phyloP scores from a whole-genome alignment of 768 basidiomycete genomes.

The Cubamyces lactineus region DNA sequence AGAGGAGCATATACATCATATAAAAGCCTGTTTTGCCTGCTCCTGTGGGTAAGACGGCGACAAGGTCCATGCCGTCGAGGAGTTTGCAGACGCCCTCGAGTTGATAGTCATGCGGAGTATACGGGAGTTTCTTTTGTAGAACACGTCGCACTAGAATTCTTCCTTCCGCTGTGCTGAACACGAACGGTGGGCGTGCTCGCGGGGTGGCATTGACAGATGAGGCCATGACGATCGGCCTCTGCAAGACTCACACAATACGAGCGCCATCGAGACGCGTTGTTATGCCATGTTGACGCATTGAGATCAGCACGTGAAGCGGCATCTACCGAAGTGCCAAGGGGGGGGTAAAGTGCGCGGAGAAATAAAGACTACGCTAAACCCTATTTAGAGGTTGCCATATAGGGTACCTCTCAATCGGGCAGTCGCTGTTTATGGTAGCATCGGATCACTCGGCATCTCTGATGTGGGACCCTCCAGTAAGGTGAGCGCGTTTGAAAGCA shows the following conservation, averaged over 20 bases:
- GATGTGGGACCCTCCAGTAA: too few relatives aligned
- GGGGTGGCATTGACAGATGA: too few relatives aligned
- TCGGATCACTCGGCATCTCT: too few relatives aligned
- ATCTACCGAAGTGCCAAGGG: background rate
- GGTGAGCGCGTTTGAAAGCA: too few relatives aligned
- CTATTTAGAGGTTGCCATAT: too few relatives aligned
- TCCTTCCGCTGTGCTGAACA: constrained; percentile 6
- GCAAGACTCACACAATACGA: background rate
- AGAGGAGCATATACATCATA: constrained; percentile 25
- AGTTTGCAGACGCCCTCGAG: constrained; percentile 33
- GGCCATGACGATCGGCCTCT: too few relatives aligned
- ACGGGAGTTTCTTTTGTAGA: background rate
- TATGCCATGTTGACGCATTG: background rate
- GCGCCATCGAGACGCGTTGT: background rate
- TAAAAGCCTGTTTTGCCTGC: constrained; percentile 31
- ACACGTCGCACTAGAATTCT: background rate
- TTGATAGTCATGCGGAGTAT: constrained; percentile 31
- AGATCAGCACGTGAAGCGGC: background rate
- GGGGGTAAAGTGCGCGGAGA: background rate
- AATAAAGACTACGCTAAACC: background rate
- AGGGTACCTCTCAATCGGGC: too few relatives aligned
- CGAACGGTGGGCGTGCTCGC: background rate
- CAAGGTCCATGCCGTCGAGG: constrained; percentile 30
- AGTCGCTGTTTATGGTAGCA: too few relatives aligned
- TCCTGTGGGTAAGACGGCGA: constrained; percentile 28